Conservation (phyloP, 257 asterid genomes). For the Nicotiana attenuata region DNA sequence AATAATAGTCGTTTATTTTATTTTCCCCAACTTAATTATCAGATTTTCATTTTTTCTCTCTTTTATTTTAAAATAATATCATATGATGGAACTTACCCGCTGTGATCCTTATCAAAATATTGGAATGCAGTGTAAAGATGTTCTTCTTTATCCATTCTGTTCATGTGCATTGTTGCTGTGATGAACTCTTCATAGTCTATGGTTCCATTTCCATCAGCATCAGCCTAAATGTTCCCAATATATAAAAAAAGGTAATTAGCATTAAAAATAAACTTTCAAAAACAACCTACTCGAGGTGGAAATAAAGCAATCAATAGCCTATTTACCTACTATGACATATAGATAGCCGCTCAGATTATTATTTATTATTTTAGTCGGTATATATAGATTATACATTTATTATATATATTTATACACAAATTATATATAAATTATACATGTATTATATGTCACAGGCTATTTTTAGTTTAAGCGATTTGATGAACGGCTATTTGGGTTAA, state of each 20-base stretch:
- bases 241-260: background rate
- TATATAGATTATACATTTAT: too few species aligned
- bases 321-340: too few species aligned
- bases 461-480: too few species aligned
- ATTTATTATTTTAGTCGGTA: too few species aligned
- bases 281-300: too few species aligned
- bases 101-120: conserved; percentile 82
- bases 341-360: too few species aligned
- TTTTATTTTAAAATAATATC: too few species aligned
- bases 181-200: conserved; percentile 92
- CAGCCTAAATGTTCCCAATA: conserved; percentile 40
- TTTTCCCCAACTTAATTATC: background rate
- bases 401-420: too few species aligned
- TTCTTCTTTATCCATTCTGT: conserved; percentile 93
- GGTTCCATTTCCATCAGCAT: conserved; percentile 93
- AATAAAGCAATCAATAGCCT: too few species aligned
- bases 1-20: background rate
- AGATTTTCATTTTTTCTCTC: background rate
- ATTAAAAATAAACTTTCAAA: background rate
- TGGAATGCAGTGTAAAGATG: conserved; percentile 97
- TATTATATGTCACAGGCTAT: too few species aligned
- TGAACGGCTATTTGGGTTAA: too few species aligned
- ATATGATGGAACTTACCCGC: conserved; percentile 48
- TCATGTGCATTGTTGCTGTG: conserved; percentile 96
- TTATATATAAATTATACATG: too few species aligned